A percentile compares a stretch with the other conserved stretches of the same genome.
These are phyloP conservation scores for Quercus gilva DNA, from an alignment of 306 rosid species.

Conservation along the genomic window DNA sequence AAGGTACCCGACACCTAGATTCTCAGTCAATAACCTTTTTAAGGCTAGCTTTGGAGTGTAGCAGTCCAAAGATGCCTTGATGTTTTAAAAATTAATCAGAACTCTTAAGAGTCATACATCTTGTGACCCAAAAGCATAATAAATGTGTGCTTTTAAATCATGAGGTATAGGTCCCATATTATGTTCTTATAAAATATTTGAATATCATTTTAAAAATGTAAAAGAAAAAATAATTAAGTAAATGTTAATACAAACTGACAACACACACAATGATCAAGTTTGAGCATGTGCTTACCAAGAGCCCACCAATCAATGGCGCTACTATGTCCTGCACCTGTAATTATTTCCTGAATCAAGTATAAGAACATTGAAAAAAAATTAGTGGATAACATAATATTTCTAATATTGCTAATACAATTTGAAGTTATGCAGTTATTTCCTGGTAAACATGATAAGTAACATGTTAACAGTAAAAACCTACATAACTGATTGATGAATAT, in stretches of 20 bases:
- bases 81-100: background rate
- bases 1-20: background rate
- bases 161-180: background rate
- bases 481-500: background rate
- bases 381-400: background rate
- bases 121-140: background rate
- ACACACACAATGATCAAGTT: background rate
- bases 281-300: slow-evolving; percentile 58
- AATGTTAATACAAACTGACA: background rate
- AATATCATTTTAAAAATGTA: background rate
- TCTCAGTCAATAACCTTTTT: background rate
- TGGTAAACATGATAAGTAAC: background rate
- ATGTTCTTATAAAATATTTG: background rate
- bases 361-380: slow-evolving; percentile 27
- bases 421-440: background rate
- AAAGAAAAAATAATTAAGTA: background rate
- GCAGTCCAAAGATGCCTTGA: background rate
- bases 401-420: background rate
- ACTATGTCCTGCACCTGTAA: slow-evolving; percentile 77
- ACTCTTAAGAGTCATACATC: background rate
- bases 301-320: slow-evolving; percentile 99
- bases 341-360: slow-evolving; percentile 83
- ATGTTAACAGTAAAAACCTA: background rate
- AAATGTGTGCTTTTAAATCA: background rate
- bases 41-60: background rate